Evolutionary conservation across 2,329 filamentous ascomycete species (phyloP).

Genomic region (Nothophaeocryptopus gaeumannii): DNA sequence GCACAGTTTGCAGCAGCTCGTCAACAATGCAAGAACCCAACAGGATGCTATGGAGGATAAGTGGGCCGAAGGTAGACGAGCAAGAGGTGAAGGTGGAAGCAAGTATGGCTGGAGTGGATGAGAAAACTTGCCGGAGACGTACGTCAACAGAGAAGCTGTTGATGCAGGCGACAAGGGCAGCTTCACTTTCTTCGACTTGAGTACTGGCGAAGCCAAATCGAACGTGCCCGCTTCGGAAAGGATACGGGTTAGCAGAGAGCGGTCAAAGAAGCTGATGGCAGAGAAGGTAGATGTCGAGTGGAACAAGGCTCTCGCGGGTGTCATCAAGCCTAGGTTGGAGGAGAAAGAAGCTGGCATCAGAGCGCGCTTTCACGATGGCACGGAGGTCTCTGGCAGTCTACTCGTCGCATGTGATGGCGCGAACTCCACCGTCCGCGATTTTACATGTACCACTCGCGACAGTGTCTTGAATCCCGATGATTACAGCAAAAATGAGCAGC

Average conservation of each 20-base stretch:
- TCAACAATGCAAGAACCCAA: conserved; percentile 78
- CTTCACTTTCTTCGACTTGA: conserved; percentile 58
- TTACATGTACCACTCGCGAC: conserved; percentile 7
- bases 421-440: conserved; percentile 8
- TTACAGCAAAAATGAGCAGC: conserved; percentile 25
- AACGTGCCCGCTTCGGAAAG: conserved; percentile 22
- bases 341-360: conserved; percentile 6
- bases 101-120: conserved; percentile 25
- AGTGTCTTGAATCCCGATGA: conserved; percentile 12
- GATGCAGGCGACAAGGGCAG: conserved; percentile 46
- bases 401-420: conserved; percentile 17
- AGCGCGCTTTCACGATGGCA: conserved; percentile 11
- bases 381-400: conserved; percentile 7
- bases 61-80: conserved; percentile 76
- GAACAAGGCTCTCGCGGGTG: conserved; percentile 6
- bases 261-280: conserved; percentile 2
- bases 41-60: conserved; percentile 87
- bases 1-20: conserved; percentile 82
- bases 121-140: conserved; percentile 45
- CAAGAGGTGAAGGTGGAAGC: conserved; percentile 62
- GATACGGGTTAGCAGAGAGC: conserved; percentile 12
- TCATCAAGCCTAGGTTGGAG: neutral
- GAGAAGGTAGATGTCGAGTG: conserved; percentile 13
- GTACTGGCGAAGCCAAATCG: conserved; percentile 36
- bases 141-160: conserved; percentile 54